Evolutionary conservation across 139 green algal species (phyloP).

Genomic region (Chlamydomonas sp.): DNA sequence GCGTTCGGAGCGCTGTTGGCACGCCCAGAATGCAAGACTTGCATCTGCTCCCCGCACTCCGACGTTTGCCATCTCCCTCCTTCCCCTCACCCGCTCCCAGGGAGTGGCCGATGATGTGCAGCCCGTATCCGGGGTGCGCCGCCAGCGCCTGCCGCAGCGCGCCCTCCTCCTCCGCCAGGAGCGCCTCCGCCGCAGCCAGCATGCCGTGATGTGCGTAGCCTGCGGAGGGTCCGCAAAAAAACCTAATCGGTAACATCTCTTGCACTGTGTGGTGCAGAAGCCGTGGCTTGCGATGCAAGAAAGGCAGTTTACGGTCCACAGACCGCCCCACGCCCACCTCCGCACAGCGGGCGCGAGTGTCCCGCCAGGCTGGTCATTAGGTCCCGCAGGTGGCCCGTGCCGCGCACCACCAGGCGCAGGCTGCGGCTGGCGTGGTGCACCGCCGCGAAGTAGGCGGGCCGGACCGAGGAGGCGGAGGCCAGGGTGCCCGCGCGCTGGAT

Average conservation of each 20-base stretch:
- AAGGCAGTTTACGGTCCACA: background rate
- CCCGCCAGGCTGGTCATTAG: constrained; percentile 19
- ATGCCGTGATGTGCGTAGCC: constrained; percentile 20
- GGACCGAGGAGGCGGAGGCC: background rate
- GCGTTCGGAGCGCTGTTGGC: background rate
- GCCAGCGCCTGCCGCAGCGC: constrained; percentile 4
- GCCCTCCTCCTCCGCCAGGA: background rate
- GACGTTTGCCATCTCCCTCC: background rate
- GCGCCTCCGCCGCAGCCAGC: background rate
- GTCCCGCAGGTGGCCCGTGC: constrained; percentile 16
- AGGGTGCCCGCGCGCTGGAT: background rate
- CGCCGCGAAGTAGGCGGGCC: constrained; percentile 22
- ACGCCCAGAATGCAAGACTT: background rate
- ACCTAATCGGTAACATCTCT: background rate
- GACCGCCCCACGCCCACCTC: background rate
- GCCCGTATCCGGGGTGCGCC: background rate
- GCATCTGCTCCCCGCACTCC: background rate
- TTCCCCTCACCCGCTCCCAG: constrained; percentile 10
- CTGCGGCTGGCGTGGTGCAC: constrained; percentile 8
- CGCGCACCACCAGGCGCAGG: constrained; percentile 23
- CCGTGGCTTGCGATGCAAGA: too few species aligned
- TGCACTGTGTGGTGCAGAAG: background rate
- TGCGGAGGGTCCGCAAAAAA: background rate
- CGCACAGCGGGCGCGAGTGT: background rate
- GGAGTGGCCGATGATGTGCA: constrained; percentile 29